These are phyloP conservation scores for Diaporthe vexans DNA, from an alignment of 2,329 filamentous ascomycete genomes.

Conservation along the genomic window DNA sequence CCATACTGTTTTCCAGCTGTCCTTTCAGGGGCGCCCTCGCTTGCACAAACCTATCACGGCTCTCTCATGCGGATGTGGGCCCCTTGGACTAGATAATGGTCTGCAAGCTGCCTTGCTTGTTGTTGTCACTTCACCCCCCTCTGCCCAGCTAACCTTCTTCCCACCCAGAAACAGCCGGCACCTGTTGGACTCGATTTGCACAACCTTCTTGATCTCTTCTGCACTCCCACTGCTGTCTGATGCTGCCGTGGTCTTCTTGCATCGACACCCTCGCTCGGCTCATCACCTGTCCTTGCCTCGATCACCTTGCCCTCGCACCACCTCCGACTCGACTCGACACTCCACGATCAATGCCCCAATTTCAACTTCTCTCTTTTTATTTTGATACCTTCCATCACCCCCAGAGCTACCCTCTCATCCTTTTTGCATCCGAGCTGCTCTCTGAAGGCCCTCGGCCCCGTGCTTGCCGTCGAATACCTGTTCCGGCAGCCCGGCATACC, in stretches of 20 bases:
- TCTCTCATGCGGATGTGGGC: neutral
- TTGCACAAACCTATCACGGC: neutral
- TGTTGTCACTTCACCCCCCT: neutral
- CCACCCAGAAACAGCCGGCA: too few relatives aligned
- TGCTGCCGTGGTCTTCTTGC: neutral
- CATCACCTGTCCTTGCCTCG: neutral
- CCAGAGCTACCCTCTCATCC: neutral
- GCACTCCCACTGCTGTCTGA: neutral
- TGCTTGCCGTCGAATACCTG: neutral
- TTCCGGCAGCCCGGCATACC: neutral
- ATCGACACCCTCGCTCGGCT: too few relatives aligned
- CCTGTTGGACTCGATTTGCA: neutral
- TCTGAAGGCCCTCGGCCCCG: neutral
- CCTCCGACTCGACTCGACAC: neutral
- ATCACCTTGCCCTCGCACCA: too few relatives aligned
- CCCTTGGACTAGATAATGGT: neutral
- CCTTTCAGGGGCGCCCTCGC: neutral
- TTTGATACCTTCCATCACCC: neutral
- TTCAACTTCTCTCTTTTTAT: neutral
- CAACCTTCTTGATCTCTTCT: neutral
- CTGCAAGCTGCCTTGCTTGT: neutral
- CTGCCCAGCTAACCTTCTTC: neutral
- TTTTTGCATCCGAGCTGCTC: neutral
- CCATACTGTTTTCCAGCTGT: neutral
- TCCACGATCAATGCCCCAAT: neutral